Evolutionary conservation across 1,139 yeast species (phyloP).

Genomic region (Kodamaea suecica): DNA sequence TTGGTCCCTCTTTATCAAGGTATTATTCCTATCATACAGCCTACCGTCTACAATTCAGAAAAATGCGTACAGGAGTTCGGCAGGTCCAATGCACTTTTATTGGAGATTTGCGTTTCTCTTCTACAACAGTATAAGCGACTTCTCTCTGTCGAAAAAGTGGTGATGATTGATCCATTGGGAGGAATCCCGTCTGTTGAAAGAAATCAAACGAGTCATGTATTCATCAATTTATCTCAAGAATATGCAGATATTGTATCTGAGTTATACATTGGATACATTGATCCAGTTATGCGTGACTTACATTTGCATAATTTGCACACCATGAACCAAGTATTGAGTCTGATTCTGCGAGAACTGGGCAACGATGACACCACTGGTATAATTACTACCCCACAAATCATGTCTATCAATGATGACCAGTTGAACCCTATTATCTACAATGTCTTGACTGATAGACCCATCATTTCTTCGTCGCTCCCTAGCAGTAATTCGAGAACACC

Average conservation of each 20-base stretch:
- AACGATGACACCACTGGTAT: constrained; percentile 46
- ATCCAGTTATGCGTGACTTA: constrained; percentile 41
- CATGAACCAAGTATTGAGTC: constrained; percentile 45
- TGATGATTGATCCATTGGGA: constrained; percentile 76
- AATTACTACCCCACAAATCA: constrained; percentile 41
- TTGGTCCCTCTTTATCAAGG: constrained; percentile 44
- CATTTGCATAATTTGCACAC: constrained; percentile 56
- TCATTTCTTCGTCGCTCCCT: constrained; percentile 91
- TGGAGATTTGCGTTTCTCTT: constrained; percentile 15
- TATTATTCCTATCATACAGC: constrained; percentile 59
- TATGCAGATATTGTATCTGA: constrained; percentile 64
- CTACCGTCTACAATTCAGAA: constrained; percentile 46
- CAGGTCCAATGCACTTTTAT: constrained; percentile 33
- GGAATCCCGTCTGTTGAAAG: constrained; percentile 90
- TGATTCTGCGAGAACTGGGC: constrained; percentile 28
- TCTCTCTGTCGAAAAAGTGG: constrained; percentile 72
- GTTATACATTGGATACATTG: constrained; percentile 51
- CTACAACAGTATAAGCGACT: constrained; percentile 24
- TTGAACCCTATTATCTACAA: constrained; percentile 84
- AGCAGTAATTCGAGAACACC: constrained; percentile 65
- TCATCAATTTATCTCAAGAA: constrained; percentile 83
- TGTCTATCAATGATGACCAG: constrained; percentile 44
- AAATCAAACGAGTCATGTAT: constrained; percentile 79
- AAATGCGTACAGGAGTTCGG: constrained; percentile 30
- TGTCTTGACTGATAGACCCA: constrained; percentile 84